These are phyloP conservation scores for Chlorencoelia australis DNA, from an alignment of 2,329 filamentous ascomycete species.

Conservation along the genomic window DNA sequence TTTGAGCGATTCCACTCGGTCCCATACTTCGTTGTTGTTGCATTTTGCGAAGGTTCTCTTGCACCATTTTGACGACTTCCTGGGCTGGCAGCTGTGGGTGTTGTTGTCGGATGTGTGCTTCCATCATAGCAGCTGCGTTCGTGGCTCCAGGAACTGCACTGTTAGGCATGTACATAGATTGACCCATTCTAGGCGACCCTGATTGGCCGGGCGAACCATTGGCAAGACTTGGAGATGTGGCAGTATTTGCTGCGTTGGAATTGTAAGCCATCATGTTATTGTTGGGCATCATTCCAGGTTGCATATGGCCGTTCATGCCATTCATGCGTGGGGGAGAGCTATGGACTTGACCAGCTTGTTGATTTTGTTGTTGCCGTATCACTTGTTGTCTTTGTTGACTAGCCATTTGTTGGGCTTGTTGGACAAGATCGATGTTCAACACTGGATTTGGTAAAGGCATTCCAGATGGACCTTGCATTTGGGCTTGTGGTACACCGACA, in stretches of 20 bases:
- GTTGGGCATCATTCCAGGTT: conserved; percentile 28
- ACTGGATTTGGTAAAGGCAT: conserved; percentile 43
- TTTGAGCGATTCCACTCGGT: conserved; percentile 36
- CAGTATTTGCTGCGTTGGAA: conserved; percentile 37
- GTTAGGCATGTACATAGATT: conserved; percentile 9
- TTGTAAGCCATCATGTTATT: conserved; percentile 44
- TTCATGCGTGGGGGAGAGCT: conserved; percentile 33
- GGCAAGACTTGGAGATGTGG: conserved; percentile 27
- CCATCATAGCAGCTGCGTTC: conserved; percentile 3
- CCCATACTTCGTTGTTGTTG: conserved; percentile 26
- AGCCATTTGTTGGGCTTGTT: conserved; percentile 57
- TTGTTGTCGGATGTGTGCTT: background rate
- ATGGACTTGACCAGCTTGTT: conserved; percentile 22
- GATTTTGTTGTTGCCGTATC: conserved; percentile 22
- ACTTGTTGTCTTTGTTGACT: conserved; percentile 19
- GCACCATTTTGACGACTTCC: conserved; percentile 18
- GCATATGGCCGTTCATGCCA: conserved; percentile 16
- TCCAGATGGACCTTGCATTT: conserved; percentile 49
- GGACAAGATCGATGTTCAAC: conserved; percentile 44
- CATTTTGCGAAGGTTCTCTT: conserved; percentile 25
- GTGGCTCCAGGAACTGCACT: conserved; percentile 3
- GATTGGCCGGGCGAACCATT: conserved; percentile 19
- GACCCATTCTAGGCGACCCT: conserved; percentile 22
- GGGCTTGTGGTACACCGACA: conserved; percentile 58
- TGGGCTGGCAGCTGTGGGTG: conserved; percentile 1